phyloP scores from a whole-genome alignment of 139 green algal genomes.

The Coccomyxa sp. region DNA sequence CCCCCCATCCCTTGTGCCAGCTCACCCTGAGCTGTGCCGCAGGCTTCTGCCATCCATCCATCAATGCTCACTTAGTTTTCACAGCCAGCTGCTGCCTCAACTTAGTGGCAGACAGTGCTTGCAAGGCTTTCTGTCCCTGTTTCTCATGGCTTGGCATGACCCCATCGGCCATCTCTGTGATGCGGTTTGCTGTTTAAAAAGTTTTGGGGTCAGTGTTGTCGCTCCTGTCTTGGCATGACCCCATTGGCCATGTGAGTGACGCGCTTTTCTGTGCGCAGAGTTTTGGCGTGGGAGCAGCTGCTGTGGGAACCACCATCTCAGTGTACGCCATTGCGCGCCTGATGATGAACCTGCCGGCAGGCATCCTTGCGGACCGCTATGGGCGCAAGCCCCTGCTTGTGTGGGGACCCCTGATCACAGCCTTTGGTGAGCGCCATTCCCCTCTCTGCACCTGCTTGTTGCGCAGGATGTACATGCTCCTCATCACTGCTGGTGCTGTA shows the following conservation, averaged over 20 bases:
- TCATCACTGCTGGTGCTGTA: no score
- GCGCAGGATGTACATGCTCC: no score
- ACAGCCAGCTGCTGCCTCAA: no score
- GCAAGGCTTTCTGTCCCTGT: not conserved
- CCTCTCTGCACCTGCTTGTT: no score
- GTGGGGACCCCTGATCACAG: conserved; percentile 29
- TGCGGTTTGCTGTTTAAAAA: no score
- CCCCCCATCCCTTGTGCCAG: not conserved
- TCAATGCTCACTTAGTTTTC: not conserved
- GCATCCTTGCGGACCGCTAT: conserved; percentile 25
- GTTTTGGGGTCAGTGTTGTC: no score
- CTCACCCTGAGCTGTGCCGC: not conserved
- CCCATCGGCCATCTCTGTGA: no score
- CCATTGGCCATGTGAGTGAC: no score
- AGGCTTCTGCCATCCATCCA: not conserved
- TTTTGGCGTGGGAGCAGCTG: conserved; percentile 27
- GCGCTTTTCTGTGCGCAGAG: no score
- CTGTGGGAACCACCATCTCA: conserved; percentile 29
- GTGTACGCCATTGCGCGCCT: conserved; percentile 26
- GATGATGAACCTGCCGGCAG: conserved; percentile 29
- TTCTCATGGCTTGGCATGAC: no score
- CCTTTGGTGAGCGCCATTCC: conserved; percentile 4
- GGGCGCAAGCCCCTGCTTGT: conserved; percentile 34
- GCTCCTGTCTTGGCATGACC: no score
- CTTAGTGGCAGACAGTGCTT: not conserved